Evolutionary conservation across 1,284 basidiomycete species (phyloP).

Genomic region (Rhizoctonia solani): DNA sequence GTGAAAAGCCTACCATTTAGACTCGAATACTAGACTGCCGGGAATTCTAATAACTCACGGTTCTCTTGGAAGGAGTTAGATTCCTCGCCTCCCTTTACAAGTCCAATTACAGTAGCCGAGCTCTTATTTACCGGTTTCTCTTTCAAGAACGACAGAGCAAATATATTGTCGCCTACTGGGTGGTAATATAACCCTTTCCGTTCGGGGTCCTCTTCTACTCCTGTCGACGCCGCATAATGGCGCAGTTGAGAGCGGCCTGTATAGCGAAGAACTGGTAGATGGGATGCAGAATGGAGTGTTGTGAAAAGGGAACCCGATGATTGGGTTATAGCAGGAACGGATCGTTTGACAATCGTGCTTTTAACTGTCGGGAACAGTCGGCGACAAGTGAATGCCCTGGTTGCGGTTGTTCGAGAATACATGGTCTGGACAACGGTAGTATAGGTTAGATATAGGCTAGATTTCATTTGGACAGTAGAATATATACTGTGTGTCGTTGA

Average conservation of each 20-base stretch:
- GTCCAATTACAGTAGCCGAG: conserved; percentile 30
- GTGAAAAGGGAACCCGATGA: neutral
- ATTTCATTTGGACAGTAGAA: too few species aligned
- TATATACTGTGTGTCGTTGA: too few species aligned
- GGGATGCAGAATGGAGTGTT: neutral
- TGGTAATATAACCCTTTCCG: conserved; percentile 28
- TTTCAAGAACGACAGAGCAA: conserved; percentile 25
- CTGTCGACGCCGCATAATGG: neutral
- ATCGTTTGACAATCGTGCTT: too few species aligned
- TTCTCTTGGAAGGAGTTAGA: conserved; percentile 23
- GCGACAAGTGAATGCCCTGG: too few species aligned
- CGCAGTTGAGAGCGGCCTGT: neutral
- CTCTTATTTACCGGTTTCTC: conserved; percentile 1
- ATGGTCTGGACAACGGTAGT: too few species aligned
- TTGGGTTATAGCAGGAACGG: neutral
- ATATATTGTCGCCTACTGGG: conserved; percentile 7
- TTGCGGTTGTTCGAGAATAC: too few species aligned
- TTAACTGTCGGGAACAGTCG: too few species aligned
- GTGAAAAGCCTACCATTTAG: too few species aligned
- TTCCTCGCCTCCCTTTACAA: conserved; percentile 9
- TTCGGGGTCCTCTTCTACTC: conserved; percentile 7
- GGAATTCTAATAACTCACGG: neutral
- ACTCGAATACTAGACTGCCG: too few species aligned
- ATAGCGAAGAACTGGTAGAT: neutral
- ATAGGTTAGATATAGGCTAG: too few species aligned